These are phyloP conservation scores for Phyllosticta capitalensis DNA, from an alignment of 2,329 filamentous ascomycete genomes.

Conservation along the genomic window DNA sequence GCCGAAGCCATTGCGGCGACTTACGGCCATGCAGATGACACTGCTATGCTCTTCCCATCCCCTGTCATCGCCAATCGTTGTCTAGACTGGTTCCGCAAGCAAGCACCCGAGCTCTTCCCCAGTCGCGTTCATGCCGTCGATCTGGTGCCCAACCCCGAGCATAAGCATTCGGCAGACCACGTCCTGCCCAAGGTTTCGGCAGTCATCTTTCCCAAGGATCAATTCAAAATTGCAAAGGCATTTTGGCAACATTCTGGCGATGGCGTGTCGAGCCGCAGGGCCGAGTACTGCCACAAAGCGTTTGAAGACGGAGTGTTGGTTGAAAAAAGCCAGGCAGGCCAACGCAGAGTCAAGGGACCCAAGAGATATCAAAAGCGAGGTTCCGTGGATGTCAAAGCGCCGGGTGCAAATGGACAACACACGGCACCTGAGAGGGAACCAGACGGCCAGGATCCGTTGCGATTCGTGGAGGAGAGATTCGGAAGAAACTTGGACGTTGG, in stretches of 20 bases:
- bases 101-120: slow-evolving; percentile 43
- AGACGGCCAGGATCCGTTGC: slow-evolving; percentile 56
- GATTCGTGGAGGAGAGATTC: slow-evolving; percentile 89
- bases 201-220: slow-evolving; percentile 59
- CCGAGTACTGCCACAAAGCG: slow-evolving; percentile 75
- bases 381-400: slow-evolving; percentile 34
- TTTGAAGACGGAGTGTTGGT: slow-evolving; percentile 60
- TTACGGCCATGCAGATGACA: slow-evolving; percentile 52
- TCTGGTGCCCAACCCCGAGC: slow-evolving; percentile 52
- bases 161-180: slow-evolving; percentile 36
- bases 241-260: slow-evolving; percentile 98
- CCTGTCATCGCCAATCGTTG: slow-evolving; percentile 61
- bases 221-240: slow-evolving; percentile 69
- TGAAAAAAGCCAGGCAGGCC: slow-evolving; percentile 33
- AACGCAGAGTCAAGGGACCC: slow-evolving; percentile 56
- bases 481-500: slow-evolving; percentile 79
- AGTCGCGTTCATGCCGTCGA: slow-evolving; percentile 49
- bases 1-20: slow-evolving; percentile 56
- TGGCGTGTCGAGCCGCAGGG: slow-evolving; percentile 80
- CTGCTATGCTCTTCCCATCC: slow-evolving; percentile 78
- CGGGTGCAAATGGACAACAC: slow-evolving; percentile 10
- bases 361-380: slow-evolving; percentile 64
- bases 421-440: slow-evolving; percentile 9
- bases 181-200: slow-evolving; percentile 39
- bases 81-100: slow-evolving; percentile 58